Percentiles rank a stretch among this genome's conserved stretches.
Conservation (phyloP, 2,329 filamentous ascomycete genomes). For the Aspergillus quadrilineatus region DNA sequence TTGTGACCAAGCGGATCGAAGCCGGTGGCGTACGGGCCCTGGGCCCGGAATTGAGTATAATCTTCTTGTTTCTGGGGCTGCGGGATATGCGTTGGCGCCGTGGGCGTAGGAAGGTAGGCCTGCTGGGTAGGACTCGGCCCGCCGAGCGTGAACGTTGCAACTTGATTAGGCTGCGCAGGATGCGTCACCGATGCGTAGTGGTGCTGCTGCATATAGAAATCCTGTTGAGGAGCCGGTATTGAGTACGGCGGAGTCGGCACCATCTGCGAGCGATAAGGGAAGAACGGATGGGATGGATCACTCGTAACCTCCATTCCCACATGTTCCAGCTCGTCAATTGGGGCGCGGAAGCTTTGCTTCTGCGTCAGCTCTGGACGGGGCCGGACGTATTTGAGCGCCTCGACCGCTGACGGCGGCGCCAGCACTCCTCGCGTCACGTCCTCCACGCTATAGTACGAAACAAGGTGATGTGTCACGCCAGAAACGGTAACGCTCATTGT, state of each 20-base stretch:
- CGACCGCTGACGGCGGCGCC: conserved; percentile 57
- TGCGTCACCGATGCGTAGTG: conserved; percentile 34
- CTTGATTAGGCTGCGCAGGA: conserved; percentile 33
- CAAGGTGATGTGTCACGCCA: conserved; percentile 76
- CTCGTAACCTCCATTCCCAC: conserved; percentile 38
- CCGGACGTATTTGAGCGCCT: conserved; percentile 50
- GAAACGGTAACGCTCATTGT: conserved; percentile 78
- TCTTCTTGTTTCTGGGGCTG: conserved; percentile 35
- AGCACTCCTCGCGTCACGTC: conserved; percentile 69
- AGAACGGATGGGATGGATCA: conserved; percentile 40
- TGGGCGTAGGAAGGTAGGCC: conserved; percentile 37
- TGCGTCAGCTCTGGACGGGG: conserved; percentile 60
- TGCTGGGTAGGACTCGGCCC: conserved; percentile 33
- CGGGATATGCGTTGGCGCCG: conserved; percentile 23
- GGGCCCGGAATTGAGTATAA: conserved; percentile 34
- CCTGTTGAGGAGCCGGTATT: conserved; percentile 34
- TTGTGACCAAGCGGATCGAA: conserved; percentile 39
- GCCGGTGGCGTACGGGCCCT: conserved; percentile 33
- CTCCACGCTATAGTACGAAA: conserved; percentile 82
- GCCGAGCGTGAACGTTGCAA: conserved; percentile 37
- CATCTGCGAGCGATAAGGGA: conserved; percentile 43
- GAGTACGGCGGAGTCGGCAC: conserved; percentile 36
- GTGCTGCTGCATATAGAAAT: conserved; percentile 39
- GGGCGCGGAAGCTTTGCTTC: conserved; percentile 65
- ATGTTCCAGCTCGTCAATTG: conserved; percentile 61